A percentile compares a stretch with the other conserved stretches of the same genome.
These are phyloP conservation scores for Hippophae rhamnoides DNA, from an alignment of 306 rosid genomes.

Conservation along the genomic window DNA sequence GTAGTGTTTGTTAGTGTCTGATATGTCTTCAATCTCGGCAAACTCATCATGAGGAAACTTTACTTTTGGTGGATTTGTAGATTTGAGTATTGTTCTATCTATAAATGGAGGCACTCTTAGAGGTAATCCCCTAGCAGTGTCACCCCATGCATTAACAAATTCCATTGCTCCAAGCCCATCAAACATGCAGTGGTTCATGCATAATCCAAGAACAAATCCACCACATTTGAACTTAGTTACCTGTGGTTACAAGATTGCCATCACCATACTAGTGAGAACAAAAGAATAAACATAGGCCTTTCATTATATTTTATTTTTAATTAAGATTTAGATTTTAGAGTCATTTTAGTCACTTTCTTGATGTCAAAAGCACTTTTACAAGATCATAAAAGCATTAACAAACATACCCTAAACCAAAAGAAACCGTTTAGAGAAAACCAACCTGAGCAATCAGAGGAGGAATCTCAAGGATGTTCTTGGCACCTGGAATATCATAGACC, in stretches of 20 bases:
- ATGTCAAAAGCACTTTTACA: no score
- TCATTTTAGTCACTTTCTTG: no score
- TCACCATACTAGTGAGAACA: neutral
- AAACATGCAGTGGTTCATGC: conserved; percentile 51
- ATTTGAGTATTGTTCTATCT: conserved; percentile 55
- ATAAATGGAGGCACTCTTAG: conserved; percentile 42
- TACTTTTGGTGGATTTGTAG: conserved; percentile 47
- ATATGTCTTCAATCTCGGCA: conserved; percentile 54
- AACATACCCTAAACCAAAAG: neutral
- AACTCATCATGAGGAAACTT: conserved; percentile 59
- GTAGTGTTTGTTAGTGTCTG: conserved; percentile 35
- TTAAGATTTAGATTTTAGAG: no score
- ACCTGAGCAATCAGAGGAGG: conserved; percentile 86
- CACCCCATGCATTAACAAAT: conserved; percentile 68
- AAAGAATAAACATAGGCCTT: no score
- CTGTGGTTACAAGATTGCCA: conserved; percentile 19
- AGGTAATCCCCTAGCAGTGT: conserved; percentile 53
- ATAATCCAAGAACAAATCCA: conserved; percentile 56
- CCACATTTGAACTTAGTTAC: conserved; percentile 80
- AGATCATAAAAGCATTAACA: neutral
- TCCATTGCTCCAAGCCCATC: conserved; percentile 71
- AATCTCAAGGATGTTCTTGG: conserved; percentile 57
- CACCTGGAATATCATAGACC: conserved; percentile 58
- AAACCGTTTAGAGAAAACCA: neutral
- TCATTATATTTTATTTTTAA: no score